Conservation (phyloP, 257 asterid species). For the Solanum pennellii region DNA sequence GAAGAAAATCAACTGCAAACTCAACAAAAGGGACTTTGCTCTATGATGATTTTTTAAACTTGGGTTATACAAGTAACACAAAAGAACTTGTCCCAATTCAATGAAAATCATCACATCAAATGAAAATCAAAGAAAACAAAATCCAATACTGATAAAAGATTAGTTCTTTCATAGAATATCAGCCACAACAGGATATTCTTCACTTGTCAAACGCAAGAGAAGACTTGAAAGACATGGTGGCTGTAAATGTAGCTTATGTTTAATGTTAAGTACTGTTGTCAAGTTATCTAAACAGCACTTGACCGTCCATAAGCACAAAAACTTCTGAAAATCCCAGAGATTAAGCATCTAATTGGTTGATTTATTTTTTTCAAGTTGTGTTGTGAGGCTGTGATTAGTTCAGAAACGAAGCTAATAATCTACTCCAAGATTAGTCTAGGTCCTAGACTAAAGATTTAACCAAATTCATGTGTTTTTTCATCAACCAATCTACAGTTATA, state of each 20-base stretch:
- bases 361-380: too few relatives aligned
- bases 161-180: not conserved
- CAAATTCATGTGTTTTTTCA: not conserved
- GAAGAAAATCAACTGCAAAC: not conserved
- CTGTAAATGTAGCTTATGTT: slow-evolving; percentile 21
- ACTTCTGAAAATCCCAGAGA: not conserved
- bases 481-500: not conserved
- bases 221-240: not conserved
- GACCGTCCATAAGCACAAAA: not conserved
- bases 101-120: not conserved
- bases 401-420: not conserved
- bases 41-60: not conserved
- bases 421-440: not conserved
- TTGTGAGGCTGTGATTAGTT: too few relatives aligned
- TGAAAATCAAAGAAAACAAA: not conserved
- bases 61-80: slow-evolving; percentile 2
- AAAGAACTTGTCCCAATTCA: not conserved
- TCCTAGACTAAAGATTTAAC: too few relatives aligned
- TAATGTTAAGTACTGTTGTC: not conserved
- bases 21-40: slow-evolving; percentile 1
- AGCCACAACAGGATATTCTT: not conserved
- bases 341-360: not conserved
- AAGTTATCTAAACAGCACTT: not conserved
- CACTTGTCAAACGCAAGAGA: not conserved
- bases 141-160: not conserved